phyloP scores from a whole-genome alignment of 1,284 basidiomycete species.

The Pseudozyma pruni region DNA sequence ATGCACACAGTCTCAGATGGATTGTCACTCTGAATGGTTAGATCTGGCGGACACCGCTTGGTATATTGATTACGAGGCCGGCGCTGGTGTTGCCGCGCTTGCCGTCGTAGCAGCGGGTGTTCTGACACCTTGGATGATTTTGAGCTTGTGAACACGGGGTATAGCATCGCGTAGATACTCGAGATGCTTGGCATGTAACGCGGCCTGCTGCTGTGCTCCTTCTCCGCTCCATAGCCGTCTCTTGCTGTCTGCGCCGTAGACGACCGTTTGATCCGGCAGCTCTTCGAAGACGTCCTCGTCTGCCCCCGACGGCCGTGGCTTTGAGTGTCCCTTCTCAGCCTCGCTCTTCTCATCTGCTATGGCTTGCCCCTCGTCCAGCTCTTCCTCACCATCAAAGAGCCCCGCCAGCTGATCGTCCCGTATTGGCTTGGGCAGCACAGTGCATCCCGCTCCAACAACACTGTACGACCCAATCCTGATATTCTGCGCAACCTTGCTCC shows the following conservation, averaged over 20 bases:
- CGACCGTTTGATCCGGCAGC: conserved; percentile 84
- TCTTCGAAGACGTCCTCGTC: conserved; percentile 68
- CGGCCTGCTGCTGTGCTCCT: conserved; percentile 83
- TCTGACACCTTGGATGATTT: conserved; percentile 45
- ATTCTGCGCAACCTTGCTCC: conserved; percentile 80
- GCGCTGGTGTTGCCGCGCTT: background rate
- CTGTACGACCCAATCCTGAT: conserved; percentile 82
- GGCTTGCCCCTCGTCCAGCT: background rate
- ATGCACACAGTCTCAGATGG: too few relatives aligned
- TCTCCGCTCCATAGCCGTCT: conserved; percentile 84
- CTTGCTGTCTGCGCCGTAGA: conserved; percentile 81
- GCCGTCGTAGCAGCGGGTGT: conserved; percentile 12
- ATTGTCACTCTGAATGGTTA: too few relatives aligned
- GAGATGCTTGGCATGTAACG: conserved; percentile 84
- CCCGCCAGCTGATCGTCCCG: conserved; percentile 11
- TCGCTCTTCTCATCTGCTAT: background rate
- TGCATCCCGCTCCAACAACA: conserved; percentile 80
- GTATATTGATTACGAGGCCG: background rate
- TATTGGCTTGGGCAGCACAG: conserved; percentile 38
- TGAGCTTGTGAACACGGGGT: conserved; percentile 51
- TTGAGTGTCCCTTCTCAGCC: background rate
- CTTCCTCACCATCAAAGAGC: conserved; percentile 24
- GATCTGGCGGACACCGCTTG: too few relatives aligned
- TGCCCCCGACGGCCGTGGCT: background rate
- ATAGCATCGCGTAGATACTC: conserved; percentile 81